Evolutionary conservation across 208 protist species (phyloP).

Genomic region (Acanthamoeba healyi): DNA sequence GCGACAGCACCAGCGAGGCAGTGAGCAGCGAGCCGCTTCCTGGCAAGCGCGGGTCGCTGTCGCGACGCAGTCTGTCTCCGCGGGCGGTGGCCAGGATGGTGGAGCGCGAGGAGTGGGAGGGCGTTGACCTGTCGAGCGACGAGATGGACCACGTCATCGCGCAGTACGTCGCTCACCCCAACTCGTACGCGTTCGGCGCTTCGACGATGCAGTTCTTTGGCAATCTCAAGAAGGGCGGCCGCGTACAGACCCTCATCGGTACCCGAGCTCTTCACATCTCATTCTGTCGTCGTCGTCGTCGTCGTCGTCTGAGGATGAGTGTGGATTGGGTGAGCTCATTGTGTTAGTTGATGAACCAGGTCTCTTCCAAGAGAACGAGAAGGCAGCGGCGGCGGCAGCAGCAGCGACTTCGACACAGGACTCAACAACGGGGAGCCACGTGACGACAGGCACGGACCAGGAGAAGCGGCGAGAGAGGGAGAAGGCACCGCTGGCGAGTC

Average conservation of each 20-base stretch:
- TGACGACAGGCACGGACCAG: too few species aligned
- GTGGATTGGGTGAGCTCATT: too few species aligned
- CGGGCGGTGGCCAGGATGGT: not conserved
- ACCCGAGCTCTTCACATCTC: not conserved
- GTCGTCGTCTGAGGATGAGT: not conserved
- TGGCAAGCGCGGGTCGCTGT: too few species aligned
- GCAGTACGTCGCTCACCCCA: not conserved
- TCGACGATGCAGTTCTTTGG: slow-evolving; percentile 27
- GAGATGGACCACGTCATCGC: not conserved
- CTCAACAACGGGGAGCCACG: too few species aligned
- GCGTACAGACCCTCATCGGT: slow-evolving; percentile 43
- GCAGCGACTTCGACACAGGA: too few species aligned
- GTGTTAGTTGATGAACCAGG: not conserved
- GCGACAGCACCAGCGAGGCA: too few species aligned
- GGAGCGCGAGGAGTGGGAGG: slow-evolving; percentile 22
- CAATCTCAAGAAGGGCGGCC: slow-evolving; percentile 6
- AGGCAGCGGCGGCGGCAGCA: not conserved
- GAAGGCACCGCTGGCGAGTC: too few species aligned
- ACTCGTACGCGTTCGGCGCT: not conserved
- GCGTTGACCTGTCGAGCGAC: not conserved
- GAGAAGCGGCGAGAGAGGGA: too few species aligned
- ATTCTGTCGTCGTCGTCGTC: not conserved
- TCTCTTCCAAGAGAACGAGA: not conserved
- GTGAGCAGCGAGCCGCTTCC: too few species aligned
- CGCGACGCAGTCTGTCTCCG: not conserved